Evolutionary conservation across 192 early-diverging fungal species (phyloP).

Genomic region (Dispira parvispora): DNA sequence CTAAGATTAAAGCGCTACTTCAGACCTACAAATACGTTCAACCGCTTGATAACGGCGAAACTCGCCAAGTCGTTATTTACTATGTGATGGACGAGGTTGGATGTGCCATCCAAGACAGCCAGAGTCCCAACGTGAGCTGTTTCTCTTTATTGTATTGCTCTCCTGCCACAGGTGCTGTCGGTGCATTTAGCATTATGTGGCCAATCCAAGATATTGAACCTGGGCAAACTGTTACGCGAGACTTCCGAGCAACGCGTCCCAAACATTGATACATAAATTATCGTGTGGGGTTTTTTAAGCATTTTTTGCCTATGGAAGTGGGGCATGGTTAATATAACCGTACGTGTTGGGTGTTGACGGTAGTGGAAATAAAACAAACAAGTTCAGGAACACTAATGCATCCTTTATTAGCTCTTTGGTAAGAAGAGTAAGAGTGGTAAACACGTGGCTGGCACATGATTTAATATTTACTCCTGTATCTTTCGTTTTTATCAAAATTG

Average conservation of each 20-base stretch:
- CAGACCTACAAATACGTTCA: constrained; percentile 35
- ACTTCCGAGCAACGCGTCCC: constrained; percentile 11
- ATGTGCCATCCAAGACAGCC: constrained; percentile 29
- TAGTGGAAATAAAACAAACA: no score
- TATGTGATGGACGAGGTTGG: constrained; percentile 37
- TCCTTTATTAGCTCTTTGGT: no score
- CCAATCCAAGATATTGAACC: constrained; percentile 26
- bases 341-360: no score
- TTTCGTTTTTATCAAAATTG: no score
- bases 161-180: constrained; percentile 22
- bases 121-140: constrained; percentile 27
- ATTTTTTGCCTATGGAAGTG: no score
- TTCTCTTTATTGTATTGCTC: constrained; percentile 30
- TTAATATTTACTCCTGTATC: no score
- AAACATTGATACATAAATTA: no score
- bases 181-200: constrained; percentile 33
- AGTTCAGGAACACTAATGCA: no score
- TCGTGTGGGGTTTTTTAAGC: no score
- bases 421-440: no score
- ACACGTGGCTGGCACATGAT: no score
- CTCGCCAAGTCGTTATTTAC: constrained; percentile 29
- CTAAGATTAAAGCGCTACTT: constrained; percentile 29
- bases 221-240: constrained; percentile 25
- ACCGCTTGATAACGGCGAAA: constrained; percentile 24
- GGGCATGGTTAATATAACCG: no score